Base-by-base conservation (phyloP, 2,329 filamentous ascomycete genomes). In the Aspergillus bombycis region DNA sequence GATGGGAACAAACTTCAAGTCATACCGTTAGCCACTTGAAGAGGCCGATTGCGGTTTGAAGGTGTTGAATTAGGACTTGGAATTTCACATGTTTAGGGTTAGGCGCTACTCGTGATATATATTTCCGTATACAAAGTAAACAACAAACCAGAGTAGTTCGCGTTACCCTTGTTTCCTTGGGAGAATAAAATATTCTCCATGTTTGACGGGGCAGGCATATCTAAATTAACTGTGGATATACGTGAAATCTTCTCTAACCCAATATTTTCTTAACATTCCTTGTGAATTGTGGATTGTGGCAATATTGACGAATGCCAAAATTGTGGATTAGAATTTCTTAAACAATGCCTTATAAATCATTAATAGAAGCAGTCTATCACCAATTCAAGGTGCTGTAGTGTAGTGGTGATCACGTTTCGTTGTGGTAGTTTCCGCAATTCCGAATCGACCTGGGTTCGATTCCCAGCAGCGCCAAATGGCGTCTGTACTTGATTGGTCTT, bases 381-480 rank as follows among this genome's bases (percentile, higher is more conserved):
- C 28, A 38, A 55, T 8, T 55, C 52, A 55, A 55, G 52, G 52
- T 55, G 52, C 52, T 34, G 52, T 55, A 55, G 52, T 55, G 32
- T 55, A 55, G 52, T 55, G 52, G 52, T 55, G 21, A 55, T 38
- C 32, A 55, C 32, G 34, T n/a, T 19, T 36, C 52, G 52, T 55
- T 55, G 52, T 55, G 52, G 52, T 55, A n/a, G 11, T n/a, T 34
- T 14, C 50, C 50, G 8, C 34, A 55, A 19, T 55, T 32, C 52
- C 52, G 52, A 36, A 19, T 36, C 34, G 52, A 55, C 52, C 52
- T 55, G 52, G 52, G 52, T 55, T 55, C 52, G 52, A 55, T 55
- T 55, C 52, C 52, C 52, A 55, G 52, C 52, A 34, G 52, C 52
- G 52, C 52, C 52, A 55, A 36, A 38, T 41, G 52, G 52, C 52